Evolutionary conservation across 1,284 basidiomycete genomes (phyloP), one percentile per base, ranked within the genome.

Genomic region (Melampsora americana): DNA sequence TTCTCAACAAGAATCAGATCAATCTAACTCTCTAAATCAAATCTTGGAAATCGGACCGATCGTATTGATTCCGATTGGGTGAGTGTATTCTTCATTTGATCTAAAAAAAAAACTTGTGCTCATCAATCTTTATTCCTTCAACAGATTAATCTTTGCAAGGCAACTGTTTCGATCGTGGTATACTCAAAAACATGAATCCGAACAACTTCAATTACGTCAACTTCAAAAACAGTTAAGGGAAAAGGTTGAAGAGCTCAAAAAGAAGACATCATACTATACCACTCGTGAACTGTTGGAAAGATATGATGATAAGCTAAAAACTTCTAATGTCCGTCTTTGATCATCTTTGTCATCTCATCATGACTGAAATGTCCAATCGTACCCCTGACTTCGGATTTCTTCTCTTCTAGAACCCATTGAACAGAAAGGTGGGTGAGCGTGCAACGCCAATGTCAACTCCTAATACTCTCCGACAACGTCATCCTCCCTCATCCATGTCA

Each of bases 161-260:
- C 86, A 92, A 28, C 88, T 95, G 66, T 88, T 95, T 62, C 90
- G 92, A 79, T 86, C 91, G 79, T 94, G 91, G 90, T 99, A 95
- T 81, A 87, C 87, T 12, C 87, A 91, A 69, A 92, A 91, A 81
- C 90, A 91, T 1, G 89, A 90, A 76, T 88, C 87, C 1, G 95
- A 98, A 87, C 56, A 73, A 23, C 23, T 69, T 32, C 42, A 68
- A 44, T 35, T 72, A 16, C 53, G 61, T 16, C 39, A 61, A 68
- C 56, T 75, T 6, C 66, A 75, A 53, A 69, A 68, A 50, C 83
- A 85, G 0, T 85, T 97, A 14, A 87, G 92, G 79, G 90, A 90
- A 80, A 86, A 90, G 81, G 88, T 99, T 39, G 95, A 96, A 79
- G 95, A 97, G 81, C 92, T 99, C 80, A 99, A 99, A 86, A 92